Base-by-base conservation (phyloP, 495 filamentous ascomycete genomes). In the Astrothelium macrocarpum region DNA sequence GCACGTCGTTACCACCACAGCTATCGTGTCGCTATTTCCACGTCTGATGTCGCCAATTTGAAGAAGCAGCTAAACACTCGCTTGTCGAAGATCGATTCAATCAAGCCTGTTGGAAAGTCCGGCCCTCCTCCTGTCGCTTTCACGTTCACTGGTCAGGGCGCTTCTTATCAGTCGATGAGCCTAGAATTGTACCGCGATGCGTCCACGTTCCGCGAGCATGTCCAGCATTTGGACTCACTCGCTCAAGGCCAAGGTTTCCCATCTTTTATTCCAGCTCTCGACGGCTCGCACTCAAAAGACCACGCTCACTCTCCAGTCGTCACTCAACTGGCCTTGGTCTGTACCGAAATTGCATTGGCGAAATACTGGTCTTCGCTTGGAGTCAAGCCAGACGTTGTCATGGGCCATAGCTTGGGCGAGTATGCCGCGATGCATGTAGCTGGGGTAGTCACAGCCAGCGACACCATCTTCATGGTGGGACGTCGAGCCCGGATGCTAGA, bases 1-100 rank as follows among this genome's bases (percentile, higher is more conserved):
- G 90, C 90, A 49, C 83, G 90, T 64, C 86, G 86, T 23, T 83
- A 89, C 18, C 90, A 93, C 65, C 87, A 92, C 70, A 82, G 84
- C 59, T 87, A 86, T 78, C 85, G 90, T 56, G 81, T 88, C 63
- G 43, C 43, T 18, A 82, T 81, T 43, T 80, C 89, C 26, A 73
- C 78, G 11, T 26, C 16, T 32, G 53, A 66, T 28, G 7, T 66
- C 4, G 60, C 68, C 29, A 66, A 71, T 62, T 20, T 49, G 18
- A 49, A 49, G 43, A 49, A 49, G n/a, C 43, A 49, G n/a, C 43
- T 49, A 3, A 20, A 18, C n/a, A 49, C 7, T 5, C 3, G 43
- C n/a, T 18, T 18, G 3, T 66, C 68, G 1, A 68, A 66, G n/a
- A n/a, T n/a, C n/a, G 60, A 71, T 12, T 32, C 32, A 12, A 34